These are phyloP conservation scores for Glaciozyma martinii DNA, from an alignment of 768 basidiomycete genomes.

Conservation along the genomic window DNA sequence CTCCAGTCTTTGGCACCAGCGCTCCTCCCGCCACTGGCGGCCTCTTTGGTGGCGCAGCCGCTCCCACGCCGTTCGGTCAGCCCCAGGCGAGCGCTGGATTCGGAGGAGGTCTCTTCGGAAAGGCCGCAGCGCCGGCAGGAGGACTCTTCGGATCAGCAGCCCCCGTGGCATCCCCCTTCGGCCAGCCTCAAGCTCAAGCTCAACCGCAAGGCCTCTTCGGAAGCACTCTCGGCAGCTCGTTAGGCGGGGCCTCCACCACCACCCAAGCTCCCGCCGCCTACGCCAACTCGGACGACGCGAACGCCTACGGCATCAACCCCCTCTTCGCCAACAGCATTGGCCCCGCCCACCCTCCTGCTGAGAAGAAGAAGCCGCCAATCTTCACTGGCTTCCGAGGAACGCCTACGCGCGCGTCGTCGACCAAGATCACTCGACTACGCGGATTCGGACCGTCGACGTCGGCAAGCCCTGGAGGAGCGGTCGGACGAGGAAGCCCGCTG, in stretches of 20 bases:
- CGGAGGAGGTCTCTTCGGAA: slow-evolving; percentile 6
- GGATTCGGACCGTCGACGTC: slow-evolving; percentile 29
- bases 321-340: slow-evolving; percentile 36
- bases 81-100: not conserved
- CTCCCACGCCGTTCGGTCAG: not conserved
- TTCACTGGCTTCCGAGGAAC: slow-evolving; percentile 31
- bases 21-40: no score
- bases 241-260: slow-evolving; percentile 30
- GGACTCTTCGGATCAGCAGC: slow-evolving; percentile 15
- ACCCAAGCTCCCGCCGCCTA: slow-evolving; percentile 49
- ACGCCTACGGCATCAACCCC: slow-evolving; percentile 43
- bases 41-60: no score
- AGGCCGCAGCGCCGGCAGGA: slow-evolving; percentile 17
- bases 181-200: slow-evolving; percentile 30
- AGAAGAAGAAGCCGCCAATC: slow-evolving; percentile 34
- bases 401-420: slow-evolving; percentile 26
- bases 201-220: slow-evolving; percentile 32
- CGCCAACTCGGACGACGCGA: slow-evolving; percentile 77
- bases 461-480: slow-evolving; percentile 4
- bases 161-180: slow-evolving; percentile 9
- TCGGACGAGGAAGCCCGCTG: slow-evolving; percentile 9
- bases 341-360: slow-evolving; percentile 14
- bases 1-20: not conserved
- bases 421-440: slow-evolving; percentile 31
- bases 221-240: slow-evolving; percentile 39